Evolutionary conservation across 306 rosid genomes (phyloP).

Genomic region (Potentilla sterilis): DNA sequence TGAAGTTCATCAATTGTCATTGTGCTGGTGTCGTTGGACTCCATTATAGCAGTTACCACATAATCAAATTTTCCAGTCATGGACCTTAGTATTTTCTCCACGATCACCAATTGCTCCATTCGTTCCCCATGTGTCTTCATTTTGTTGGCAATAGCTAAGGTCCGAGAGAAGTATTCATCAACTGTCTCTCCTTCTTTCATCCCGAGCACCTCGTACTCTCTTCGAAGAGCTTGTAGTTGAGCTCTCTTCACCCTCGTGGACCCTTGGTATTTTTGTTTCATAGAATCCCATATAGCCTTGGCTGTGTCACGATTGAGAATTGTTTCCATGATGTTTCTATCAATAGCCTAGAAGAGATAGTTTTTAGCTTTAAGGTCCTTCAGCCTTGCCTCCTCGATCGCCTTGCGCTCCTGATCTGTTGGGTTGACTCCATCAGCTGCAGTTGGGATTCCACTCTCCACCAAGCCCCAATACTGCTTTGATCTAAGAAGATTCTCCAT

Average conservation of each 20-base stretch:
- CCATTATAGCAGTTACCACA: neutral
- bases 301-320: neutral
- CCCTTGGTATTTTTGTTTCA: neutral
- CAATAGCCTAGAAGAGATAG: neutral
- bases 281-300: neutral
- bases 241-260: neutral
- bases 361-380: neutral
- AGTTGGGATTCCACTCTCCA: neutral
- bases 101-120: neutral
- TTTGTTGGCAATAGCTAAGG: neutral
- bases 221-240: neutral
- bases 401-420: neutral
- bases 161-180: neutral
- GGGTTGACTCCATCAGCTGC: neutral
- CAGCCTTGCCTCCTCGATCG: neutral
- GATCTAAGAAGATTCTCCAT: neutral
- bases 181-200: neutral
- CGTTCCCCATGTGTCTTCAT: neutral
- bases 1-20: neutral
- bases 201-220: neutral
- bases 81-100: neutral
- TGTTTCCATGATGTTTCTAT: neutral
- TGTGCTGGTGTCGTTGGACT: neutral
- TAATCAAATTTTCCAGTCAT: neutral
- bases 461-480: neutral